phyloP scores from a whole-genome alignment of 192 early-diverging fungal species.

The Pilaira anomala region DNA sequence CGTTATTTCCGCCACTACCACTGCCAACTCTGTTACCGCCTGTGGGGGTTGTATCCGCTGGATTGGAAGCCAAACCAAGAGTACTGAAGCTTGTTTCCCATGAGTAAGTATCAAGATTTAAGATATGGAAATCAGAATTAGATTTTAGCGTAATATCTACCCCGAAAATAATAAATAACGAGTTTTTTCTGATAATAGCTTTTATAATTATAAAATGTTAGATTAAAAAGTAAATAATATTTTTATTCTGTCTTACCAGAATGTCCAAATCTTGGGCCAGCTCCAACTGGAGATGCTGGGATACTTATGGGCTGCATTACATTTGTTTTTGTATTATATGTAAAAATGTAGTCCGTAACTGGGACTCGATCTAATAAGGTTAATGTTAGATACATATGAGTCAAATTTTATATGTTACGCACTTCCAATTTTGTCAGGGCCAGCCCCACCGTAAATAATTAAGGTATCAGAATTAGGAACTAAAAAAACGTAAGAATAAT shows the following conservation, averaged over 20 bases:
- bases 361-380: slow-evolving; percentile 7
- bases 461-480: not conserved
- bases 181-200: not conserved
- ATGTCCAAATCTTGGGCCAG: slow-evolving; percentile 2
- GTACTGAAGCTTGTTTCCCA: not conserved
- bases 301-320: not conserved
- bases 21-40: too few species aligned
- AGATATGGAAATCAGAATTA: not conserved
- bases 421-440: not conserved
- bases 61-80: not conserved
- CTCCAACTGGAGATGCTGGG: not conserved
- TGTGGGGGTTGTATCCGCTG: not conserved
- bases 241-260: not conserved
- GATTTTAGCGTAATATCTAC: not conserved
- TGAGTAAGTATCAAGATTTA: not conserved
- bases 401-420: not conserved
- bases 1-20: not conserved
- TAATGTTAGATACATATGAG: too few species aligned
- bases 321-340: not conserved
- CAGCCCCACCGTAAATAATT: slow-evolving; percentile 6
- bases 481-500: not conserved
- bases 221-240: not conserved
- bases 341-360: slow-evolving; percentile 1
- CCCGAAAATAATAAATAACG: slow-evolving; percentile 6
- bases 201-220: not conserved